phyloP scores from a whole-genome alignment of 2,329 filamentous ascomycete species.

The Diplocarpon rosae region DNA sequence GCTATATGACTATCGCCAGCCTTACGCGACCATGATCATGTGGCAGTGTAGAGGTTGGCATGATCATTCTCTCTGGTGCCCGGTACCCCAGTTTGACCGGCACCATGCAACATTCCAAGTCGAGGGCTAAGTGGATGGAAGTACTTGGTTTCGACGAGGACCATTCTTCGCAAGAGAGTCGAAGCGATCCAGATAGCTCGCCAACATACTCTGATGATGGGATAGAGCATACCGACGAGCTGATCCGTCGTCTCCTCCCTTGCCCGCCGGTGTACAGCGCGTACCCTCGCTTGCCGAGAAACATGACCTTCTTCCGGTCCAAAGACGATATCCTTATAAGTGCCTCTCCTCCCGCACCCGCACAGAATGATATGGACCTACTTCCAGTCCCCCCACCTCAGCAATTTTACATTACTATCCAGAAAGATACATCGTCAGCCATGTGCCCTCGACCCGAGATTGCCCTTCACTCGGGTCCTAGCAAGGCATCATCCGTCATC shows the following conservation, averaged over 20 bases:
- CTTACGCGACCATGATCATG: too few species aligned
- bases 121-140: conserved; percentile 23
- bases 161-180: conserved; percentile 2
- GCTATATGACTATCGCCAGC: too few species aligned
- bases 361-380: conserved; percentile 8
- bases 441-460: conserved; percentile 16
- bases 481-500: conserved; percentile 15
- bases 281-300: conserved; percentile 18
- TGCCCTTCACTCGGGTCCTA: conserved; percentile 18
- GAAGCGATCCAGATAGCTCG: not conserved
- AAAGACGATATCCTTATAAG: conserved; percentile 17
- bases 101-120: conserved; percentile 2
- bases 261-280: not conserved
- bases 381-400: conserved; percentile 17
- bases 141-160: conserved; percentile 23
- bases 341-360: conserved; percentile 17
- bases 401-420: conserved; percentile 20
- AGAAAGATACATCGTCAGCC: conserved; percentile 11
- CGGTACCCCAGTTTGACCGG: not conserved
- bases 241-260: conserved; percentile 1
- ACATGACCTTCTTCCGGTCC: conserved; percentile 20
- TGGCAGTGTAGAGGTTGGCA: not conserved
- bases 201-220: not conserved
- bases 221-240: not conserved
- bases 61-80: too few species aligned